Percentiles rank a stretch among this genome's conserved stretches.
Evolutionary conservation across 371 early-diverging fungal species (phyloP).

Genomic region (Zychaea mexicana): DNA sequence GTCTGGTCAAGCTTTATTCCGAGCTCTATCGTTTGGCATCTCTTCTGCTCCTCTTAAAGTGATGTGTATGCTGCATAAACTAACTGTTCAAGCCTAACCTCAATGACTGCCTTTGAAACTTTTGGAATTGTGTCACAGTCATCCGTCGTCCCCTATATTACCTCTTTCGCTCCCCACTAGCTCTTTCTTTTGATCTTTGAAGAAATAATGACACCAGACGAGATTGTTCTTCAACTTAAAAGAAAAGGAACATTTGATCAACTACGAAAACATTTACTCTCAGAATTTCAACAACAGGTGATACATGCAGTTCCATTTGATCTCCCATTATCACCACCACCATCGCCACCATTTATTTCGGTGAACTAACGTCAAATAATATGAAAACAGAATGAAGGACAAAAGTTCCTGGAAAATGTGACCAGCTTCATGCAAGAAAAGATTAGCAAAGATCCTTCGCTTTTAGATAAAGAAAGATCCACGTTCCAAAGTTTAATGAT

Average conservation of each 20-base stretch:
- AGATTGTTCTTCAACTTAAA: conserved; percentile 42
- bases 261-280: conserved; percentile 34
- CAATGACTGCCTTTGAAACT: too few relatives aligned
- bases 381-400: conserved; percentile 21
- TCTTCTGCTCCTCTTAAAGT: too few relatives aligned
- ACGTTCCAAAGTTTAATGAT: conserved; percentile 26
- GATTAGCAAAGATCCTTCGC: conserved; percentile 24
- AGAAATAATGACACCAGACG: conserved; percentile 41
- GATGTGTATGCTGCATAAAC: too few relatives aligned
- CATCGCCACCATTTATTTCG: too few relatives aligned
- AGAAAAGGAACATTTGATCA: conserved; percentile 47
- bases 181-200: too few relatives aligned
- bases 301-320: not conserved
- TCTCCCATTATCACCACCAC: not conserved
- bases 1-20: too few relatives aligned
- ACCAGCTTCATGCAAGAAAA: conserved; percentile 38
- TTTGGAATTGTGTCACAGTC: too few relatives aligned
- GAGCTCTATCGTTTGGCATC: too few relatives aligned
- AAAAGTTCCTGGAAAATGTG: conserved; percentile 25
- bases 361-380: too few relatives aligned
- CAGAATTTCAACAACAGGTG: conserved; percentile 38
- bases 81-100: too few relatives aligned
- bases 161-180: too few relatives aligned
- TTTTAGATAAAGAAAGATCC: conserved; percentile 34
- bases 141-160: too few relatives aligned